Evolutionary conservation across 805 yeast species (phyloP).

Genomic region (Candida ascalaphidarum): DNA sequence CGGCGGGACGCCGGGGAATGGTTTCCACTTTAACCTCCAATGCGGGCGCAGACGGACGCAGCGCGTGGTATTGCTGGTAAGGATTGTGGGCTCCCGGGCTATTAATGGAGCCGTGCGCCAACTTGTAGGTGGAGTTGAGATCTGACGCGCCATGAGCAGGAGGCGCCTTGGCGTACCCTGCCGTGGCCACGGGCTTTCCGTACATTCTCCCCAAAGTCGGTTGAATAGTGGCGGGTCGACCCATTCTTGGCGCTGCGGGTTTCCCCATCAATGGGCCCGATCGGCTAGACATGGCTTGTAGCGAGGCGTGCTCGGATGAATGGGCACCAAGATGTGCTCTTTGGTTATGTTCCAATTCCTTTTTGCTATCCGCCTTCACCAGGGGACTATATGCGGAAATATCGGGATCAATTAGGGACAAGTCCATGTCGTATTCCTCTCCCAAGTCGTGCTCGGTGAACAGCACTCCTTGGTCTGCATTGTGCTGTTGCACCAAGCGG

Average conservation of each 20-base stretch:
- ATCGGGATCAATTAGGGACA: slow-evolving; percentile 29
- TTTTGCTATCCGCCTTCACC: slow-evolving; percentile 15
- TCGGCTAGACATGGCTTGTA: no score
- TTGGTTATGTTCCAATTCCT: slow-evolving; percentile 13
- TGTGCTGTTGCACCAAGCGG: slow-evolving; percentile 25
- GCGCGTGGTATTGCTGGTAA: slow-evolving; percentile 3
- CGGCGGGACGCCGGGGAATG: slow-evolving; percentile 15
- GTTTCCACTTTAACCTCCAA: slow-evolving; percentile 22
- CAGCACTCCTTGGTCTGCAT: slow-evolving; percentile 22
- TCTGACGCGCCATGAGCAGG: no score
- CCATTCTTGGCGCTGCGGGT: slow-evolving; percentile 31
- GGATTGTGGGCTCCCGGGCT: no score
- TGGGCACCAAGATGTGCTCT: no score
- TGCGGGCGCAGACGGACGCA: slow-evolving; percentile 28
- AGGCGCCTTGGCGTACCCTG: no score
- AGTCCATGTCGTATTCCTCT: slow-evolving; percentile 11
- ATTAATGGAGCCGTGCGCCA: no score
- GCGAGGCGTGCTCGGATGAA: no score
- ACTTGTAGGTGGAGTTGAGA: no score
- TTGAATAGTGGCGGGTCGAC: slow-evolving; percentile 37
- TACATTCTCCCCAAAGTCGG: slow-evolving; percentile 33
- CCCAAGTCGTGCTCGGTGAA: slow-evolving; percentile 11
- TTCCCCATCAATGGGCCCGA: slow-evolving; percentile 23
- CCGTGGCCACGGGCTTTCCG: slow-evolving; percentile 11
- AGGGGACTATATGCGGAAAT: slow-evolving; percentile 32